Percentiles rank a stretch among this genome's conserved stretches.
phyloP scores from a whole-genome alignment of 305 asterid species.

The Fraxinus albicans region DNA sequence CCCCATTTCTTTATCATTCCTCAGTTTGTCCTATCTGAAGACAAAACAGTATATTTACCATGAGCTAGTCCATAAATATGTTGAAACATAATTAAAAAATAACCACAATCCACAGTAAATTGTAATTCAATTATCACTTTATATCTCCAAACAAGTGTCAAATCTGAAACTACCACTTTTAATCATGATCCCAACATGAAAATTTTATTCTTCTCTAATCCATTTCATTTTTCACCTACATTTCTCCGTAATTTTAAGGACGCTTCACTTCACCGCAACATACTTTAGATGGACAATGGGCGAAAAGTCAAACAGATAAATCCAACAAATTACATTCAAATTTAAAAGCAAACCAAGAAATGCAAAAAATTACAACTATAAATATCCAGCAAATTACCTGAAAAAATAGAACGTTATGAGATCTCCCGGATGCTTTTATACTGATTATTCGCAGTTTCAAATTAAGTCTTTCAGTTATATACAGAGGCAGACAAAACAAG shows the following conservation, averaged over 20 bases:
- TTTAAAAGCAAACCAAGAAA: not conserved
- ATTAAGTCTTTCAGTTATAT: conserved; percentile 12
- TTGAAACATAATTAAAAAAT: not conserved
- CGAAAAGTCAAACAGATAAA: conserved; percentile 14
- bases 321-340: not conserved
- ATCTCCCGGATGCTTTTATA: conserved; percentile 20
- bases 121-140: not conserved
- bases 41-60: conserved; percentile 13
- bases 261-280: not conserved
- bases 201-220: not conserved
- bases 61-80: not conserved
- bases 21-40: conserved; percentile 28
- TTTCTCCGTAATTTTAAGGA: conserved; percentile 14
- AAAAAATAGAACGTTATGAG: conserved; percentile 21
- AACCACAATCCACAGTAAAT: not conserved
- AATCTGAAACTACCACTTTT: conserved; percentile 4
- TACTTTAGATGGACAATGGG: not conserved
- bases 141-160: conserved; percentile 9
- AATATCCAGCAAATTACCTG: conserved; percentile 31
- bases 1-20: conserved; percentile 63
- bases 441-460: conserved; percentile 3
- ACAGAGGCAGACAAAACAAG: not conserved
- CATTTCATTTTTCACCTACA: conserved; percentile 21
- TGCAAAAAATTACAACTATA: conserved; percentile 9
- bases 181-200: not conserved